These are phyloP conservation scores for Suillus americanus DNA, from an alignment of 768 basidiomycete genomes.

Conservation along the genomic window DNA sequence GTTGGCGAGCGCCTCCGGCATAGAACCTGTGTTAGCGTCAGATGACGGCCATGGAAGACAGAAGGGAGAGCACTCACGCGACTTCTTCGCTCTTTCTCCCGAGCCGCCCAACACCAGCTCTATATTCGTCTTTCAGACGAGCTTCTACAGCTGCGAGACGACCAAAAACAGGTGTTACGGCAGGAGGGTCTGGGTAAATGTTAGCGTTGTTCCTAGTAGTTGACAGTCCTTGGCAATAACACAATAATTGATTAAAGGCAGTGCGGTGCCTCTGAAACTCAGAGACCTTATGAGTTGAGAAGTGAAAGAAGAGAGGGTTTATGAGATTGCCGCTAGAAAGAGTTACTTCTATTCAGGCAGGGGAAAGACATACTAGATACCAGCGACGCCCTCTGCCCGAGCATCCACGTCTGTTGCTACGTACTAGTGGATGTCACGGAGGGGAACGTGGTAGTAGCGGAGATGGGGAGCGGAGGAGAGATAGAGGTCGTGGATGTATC, in stretches of 20 bases:
- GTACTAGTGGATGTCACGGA: slow-evolving; percentile 85
- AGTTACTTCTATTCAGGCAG: not conserved
- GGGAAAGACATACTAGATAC: slow-evolving; percentile 74
- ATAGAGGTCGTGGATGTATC: slow-evolving; percentile 91
- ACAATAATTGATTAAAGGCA: slow-evolving; percentile 62
- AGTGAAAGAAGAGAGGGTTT: slow-evolving; percentile 91
- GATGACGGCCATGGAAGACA: not conserved
- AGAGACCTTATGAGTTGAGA: no score
- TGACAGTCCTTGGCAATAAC: slow-evolving; percentile 56
- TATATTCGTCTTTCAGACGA: slow-evolving; percentile 85
- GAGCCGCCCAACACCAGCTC: slow-evolving; percentile 75
- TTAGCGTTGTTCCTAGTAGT: no score
- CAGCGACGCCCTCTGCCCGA: slow-evolving; percentile 83
- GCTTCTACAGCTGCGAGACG: slow-evolving; percentile 70
- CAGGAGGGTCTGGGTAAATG: no score
- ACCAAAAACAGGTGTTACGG: slow-evolving; percentile 78
- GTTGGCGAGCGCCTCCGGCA: slow-evolving; percentile 59
- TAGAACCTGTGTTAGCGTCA: slow-evolving; percentile 64
- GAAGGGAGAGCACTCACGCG: slow-evolving; percentile 39
- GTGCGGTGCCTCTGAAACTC: slow-evolving; percentile 73
- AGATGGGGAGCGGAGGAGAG: slow-evolving; percentile 71
- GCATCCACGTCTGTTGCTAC: slow-evolving; percentile 90
- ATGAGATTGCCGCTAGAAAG: slow-evolving; percentile 78
- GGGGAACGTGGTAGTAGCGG: slow-evolving; percentile 62
- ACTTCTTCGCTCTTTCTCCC: slow-evolving; percentile 75